Evolutionary conservation across 345 rosid species (phyloP).

Genomic region (Bruguiera parviflora): DNA sequence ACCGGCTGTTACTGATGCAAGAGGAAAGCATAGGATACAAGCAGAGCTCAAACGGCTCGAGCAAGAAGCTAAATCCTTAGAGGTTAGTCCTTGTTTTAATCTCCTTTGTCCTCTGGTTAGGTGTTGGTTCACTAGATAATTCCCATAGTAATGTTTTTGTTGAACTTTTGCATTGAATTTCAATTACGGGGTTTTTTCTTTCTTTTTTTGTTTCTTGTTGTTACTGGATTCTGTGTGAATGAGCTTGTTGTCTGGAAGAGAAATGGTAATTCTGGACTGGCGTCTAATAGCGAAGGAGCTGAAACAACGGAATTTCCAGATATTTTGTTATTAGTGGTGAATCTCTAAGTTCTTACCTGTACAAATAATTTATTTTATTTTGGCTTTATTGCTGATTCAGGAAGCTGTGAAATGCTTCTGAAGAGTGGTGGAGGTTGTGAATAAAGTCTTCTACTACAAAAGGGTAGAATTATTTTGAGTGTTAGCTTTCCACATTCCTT

Average conservation of each 20-base stretch:
- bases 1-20: conserved; percentile 17
- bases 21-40: conserved; percentile 32
- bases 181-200: not conserved
- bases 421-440: no score
- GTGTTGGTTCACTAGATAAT: not conserved
- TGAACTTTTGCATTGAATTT: no score
- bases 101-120: not conserved
- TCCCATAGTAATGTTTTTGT: not conserved
- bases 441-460: no score
- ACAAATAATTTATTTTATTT: not conserved
- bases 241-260: not conserved
- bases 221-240: not conserved
- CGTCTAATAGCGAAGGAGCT: not conserved
- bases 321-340: no score
- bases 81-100: conserved; percentile 12
- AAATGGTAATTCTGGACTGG: conserved; percentile 1
- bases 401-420: no score
- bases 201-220: not conserved
- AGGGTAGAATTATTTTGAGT: no score
- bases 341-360: no score
- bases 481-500: no score
- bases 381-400: not conserved
- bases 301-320: no score
- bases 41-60: conserved; percentile 28
- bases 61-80: conserved; percentile 28